A percentile compares a stretch with the other conserved stretches of the same genome.
phyloP scores from a whole-genome alignment of 1,284 basidiomycete genomes.

The Lentinula novae-zelandiae region DNA sequence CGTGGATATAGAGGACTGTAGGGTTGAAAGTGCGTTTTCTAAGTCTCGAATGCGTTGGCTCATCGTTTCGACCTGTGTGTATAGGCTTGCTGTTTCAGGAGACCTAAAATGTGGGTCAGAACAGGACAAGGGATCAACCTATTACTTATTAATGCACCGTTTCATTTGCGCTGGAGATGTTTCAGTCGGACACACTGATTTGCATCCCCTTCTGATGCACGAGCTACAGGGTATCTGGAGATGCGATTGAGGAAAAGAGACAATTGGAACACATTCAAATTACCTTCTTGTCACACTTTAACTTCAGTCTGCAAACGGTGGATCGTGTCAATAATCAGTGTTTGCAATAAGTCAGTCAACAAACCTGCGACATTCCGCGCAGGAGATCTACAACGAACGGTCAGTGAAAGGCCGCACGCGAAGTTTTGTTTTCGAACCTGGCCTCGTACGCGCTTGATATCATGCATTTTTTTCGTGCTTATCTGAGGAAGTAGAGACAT shows the following conservation, averaged over 20 bases:
- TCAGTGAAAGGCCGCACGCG: too few species aligned
- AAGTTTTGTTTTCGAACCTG: neutral
- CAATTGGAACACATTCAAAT: neutral
- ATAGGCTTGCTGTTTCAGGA: conserved; percentile 36
- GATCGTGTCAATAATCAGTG: neutral
- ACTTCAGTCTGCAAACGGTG: conserved; percentile 27
- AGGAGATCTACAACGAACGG: neutral
- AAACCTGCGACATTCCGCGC: conserved; percentile 2
- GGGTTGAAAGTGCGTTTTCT: conserved; percentile 45
- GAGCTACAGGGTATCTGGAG: conserved; percentile 39
- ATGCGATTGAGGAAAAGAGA: neutral
- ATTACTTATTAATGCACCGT: neutral
- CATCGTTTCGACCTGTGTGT: conserved; percentile 45
- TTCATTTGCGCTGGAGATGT: conserved; percentile 13
- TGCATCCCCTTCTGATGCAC: conserved; percentile 24
- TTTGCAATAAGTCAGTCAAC: neutral
- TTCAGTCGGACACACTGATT: conserved; percentile 13
- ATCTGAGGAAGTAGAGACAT: neutral
- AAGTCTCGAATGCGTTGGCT: conserved; percentile 38
- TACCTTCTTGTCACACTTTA: conserved; percentile 41
- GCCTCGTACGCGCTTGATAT: neutral
- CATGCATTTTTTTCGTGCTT: neutral
- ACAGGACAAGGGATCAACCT: too few species aligned
- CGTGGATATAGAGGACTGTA: conserved; percentile 37
- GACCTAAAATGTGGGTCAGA: neutral